A percentile compares a stretch with the other conserved stretches of the same genome.
Conservation (phyloP, 495 filamentous ascomycete species). For the Cercophora samala region DNA sequence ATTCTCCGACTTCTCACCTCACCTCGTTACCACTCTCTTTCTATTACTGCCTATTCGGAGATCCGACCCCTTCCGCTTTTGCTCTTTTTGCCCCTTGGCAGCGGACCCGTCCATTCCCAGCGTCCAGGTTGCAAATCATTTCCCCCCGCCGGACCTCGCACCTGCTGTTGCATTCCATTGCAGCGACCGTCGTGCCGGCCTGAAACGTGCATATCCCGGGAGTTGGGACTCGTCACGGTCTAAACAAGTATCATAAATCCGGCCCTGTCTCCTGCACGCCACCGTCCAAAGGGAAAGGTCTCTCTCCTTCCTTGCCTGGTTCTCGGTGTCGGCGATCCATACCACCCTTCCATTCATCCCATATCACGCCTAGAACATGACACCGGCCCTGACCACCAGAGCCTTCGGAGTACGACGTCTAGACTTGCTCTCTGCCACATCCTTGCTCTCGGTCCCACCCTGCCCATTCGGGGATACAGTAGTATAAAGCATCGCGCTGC, state of each 20-base stretch:
- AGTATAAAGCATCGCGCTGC: background rate
- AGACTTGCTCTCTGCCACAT: background rate
- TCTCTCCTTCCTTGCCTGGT: background rate
- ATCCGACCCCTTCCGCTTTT: slow-evolving; percentile 1
- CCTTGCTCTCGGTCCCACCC: background rate
- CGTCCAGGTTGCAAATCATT: slow-evolving; percentile 23
- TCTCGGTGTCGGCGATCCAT: background rate
- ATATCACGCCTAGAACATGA: background rate
- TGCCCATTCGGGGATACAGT: background rate
- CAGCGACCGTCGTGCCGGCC: slow-evolving; percentile 14
- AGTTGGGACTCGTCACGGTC: slow-evolving; percentile 11
- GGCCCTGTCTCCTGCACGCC: background rate
- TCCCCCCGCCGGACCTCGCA: slow-evolving; percentile 21
- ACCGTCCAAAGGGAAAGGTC: background rate
- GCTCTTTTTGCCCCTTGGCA: background rate
- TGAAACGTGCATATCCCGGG: slow-evolving; percentile 12
- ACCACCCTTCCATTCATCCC: too few relatives aligned
- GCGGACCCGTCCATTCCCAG: slow-evolving; percentile 17
- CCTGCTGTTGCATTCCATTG: slow-evolving; percentile 30
- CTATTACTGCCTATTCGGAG: background rate
- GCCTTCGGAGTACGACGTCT: background rate
- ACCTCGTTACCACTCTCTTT: too few relatives aligned
- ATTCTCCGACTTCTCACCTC: background rate
- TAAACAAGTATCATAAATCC: background rate
- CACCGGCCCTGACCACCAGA: too few relatives aligned